Conservation (phyloP, 1,284 basidiomycete species). For the Cutaneotrichosporon dermatis region DNA sequence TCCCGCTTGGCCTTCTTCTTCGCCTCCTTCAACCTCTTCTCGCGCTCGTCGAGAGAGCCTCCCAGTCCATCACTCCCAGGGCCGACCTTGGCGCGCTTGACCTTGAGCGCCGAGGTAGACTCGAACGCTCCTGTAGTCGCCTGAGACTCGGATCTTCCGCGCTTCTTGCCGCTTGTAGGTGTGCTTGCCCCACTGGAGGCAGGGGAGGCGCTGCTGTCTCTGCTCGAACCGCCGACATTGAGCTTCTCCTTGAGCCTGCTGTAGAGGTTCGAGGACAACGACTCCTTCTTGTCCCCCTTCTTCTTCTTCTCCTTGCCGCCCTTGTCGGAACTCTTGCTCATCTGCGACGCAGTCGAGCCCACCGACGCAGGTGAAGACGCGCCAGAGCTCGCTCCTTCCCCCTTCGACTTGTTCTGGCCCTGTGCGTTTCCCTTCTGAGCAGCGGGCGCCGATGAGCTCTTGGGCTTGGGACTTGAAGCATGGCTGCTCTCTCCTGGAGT, state of each 20-base stretch:
- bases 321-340: no score
- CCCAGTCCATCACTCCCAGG: not conserved
- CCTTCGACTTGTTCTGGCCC: conserved; percentile 6
- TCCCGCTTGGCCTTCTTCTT: conserved; percentile 5
- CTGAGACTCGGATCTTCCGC: not conserved
- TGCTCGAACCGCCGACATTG: not conserved
- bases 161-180: conserved; percentile 7
- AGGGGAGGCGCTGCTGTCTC: not conserved
- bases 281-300: not conserved
- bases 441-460: no score
- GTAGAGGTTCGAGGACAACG: not conserved
- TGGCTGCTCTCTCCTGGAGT: no score
- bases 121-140: no score
- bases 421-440: no score
- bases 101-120: not conserved
- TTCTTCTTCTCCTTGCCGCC: not conserved
- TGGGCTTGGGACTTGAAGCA: no score
- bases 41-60: not conserved
- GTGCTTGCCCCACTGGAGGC: not conserved
- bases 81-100: not conserved
- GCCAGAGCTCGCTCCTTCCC: no score
- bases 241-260: not conserved
- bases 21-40: not conserved
- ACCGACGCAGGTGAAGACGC: no score
- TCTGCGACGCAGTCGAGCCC: no score